A percentile compares a stretch with the other conserved stretches of the same genome.
Conservation (phyloP, 179 eudicot genomes). For the Silene noctiflora region DNA sequence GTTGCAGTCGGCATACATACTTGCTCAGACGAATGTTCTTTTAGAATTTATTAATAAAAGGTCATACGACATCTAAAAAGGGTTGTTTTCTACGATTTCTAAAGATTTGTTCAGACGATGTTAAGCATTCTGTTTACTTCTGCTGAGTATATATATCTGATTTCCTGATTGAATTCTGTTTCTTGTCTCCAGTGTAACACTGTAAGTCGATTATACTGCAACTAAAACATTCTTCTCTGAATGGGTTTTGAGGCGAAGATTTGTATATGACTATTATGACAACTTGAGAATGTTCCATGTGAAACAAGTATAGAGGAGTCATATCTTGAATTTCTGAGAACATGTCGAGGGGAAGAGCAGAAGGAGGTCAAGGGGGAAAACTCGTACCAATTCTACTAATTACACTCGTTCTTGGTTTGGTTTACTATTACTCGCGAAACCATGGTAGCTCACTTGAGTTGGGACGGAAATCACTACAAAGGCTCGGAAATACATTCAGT, state of each 20-base stretch:
- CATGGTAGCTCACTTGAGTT: slow-evolving; percentile 30
- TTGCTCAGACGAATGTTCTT: too few relatives aligned
- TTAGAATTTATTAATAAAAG: too few relatives aligned
- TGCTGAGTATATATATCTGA: too few relatives aligned
- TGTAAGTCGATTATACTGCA: background rate
- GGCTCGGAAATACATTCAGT: slow-evolving; percentile 27
- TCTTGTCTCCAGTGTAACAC: background rate
- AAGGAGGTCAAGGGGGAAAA: slow-evolving; percentile 31
- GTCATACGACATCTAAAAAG: too few relatives aligned
- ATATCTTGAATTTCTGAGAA: background rate
- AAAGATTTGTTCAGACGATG: too few relatives aligned
- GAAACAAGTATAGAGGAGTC: background rate
- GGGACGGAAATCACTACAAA: slow-evolving; percentile 27
- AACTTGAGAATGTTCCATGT: background rate
- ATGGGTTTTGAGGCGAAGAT: background rate
- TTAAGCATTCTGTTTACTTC: too few relatives aligned
- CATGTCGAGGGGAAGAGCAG: slow-evolving; percentile 34
- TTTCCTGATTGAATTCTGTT: background rate
- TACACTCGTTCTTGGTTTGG: slow-evolving; percentile 23
- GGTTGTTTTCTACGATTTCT: too few relatives aligned
- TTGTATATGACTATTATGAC: background rate
- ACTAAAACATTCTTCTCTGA: background rate
- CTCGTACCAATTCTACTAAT: slow-evolving; percentile 26
- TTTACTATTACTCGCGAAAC: slow-evolving; percentile 32
- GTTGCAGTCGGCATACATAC: background rate